Base-by-base conservation (phyloP, 495 filamentous ascomycete genomes). In the Annulohypoxylon stygium region DNA sequence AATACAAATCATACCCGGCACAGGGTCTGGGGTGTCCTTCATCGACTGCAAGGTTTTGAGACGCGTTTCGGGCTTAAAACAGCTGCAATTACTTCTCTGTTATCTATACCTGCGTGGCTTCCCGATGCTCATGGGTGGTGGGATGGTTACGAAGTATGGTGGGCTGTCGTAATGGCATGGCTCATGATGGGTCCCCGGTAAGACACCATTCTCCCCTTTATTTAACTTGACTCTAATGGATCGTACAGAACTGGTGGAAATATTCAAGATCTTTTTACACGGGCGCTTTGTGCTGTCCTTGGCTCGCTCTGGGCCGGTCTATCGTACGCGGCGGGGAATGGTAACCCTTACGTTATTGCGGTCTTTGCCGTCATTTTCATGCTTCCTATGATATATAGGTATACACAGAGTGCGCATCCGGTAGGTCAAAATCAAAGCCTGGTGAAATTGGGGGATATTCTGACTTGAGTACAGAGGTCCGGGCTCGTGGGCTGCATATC, bases 41-140 rank as follows among this genome's bases (percentile, higher is more conserved):
- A 89, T 66, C 80, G 84, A 4, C 61, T 90, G 8, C 88, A 90
- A 66, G 86, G 86, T 1, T 90, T 88, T 59, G 88, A 90, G 65
- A 83, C 83, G 39, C 81, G 85, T 25, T 90, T 88, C 76, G 87
- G 87, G 14, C 80, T 90, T 61, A 90, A 89, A 77, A 85, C 87
- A 6, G 80, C 81, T 10, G 68, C 86, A 8, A 81, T 86, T 39
- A 88, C 81, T 7, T 82, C 82, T 2, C 61, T 88, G 8, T 75
- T 89, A 10, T 83, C 87, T 6, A 72, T 88, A 48, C 87, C 87
- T 9, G 88, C 86, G 14, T 89, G 86, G 83, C 73, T 87, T 6
- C 26, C 64, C 3, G 64, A 81, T 23, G 81, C 79, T 65, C 55
- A 76, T 47, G 68, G 58, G 5, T 89, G 86, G 87, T 89, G 87